Conservation (phyloP, 192 early-diverging fungal species). For the Martensiomyces pterosporus region DNA sequence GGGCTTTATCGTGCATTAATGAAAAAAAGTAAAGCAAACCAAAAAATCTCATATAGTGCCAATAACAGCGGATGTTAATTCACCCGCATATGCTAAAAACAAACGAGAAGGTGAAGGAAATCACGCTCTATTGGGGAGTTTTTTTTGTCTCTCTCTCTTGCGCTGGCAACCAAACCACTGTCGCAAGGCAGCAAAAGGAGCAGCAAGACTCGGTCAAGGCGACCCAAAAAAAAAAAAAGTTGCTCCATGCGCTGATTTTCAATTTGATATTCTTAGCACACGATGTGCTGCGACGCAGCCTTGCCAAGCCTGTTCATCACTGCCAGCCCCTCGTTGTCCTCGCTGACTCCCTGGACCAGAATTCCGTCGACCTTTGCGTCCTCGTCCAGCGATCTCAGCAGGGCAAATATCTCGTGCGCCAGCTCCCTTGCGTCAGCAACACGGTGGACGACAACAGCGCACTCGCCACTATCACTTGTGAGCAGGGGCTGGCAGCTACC, state of each 20-base stretch:
- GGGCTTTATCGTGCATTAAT: too few relatives aligned
- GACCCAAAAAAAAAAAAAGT: slow-evolving; percentile 17
- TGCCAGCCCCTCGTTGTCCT: slow-evolving; percentile 85
- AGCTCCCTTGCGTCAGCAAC: slow-evolving; percentile 59
- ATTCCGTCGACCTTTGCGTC: slow-evolving; percentile 62
- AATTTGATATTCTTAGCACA: background rate
- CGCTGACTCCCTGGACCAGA: slow-evolving; percentile 87
- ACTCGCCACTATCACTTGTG: background rate
- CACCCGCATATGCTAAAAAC: too few relatives aligned
- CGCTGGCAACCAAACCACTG: slow-evolving; percentile 13
- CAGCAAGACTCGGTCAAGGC: too few relatives aligned
- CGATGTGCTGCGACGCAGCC: slow-evolving; percentile 67
- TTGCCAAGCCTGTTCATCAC: slow-evolving; percentile 96
- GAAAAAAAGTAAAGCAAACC: too few relatives aligned
- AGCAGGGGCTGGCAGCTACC: background rate
- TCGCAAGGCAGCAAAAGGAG: slow-evolving; percentile 11
- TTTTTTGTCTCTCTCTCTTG: too few relatives aligned
- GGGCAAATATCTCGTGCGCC: slow-evolving; percentile 75
- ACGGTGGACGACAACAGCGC: slow-evolving; percentile 8
- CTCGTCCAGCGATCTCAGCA: slow-evolving; percentile 73
- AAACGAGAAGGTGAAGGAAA: too few relatives aligned
- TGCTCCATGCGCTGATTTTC: slow-evolving; percentile 6
- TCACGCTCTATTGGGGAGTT: too few relatives aligned
- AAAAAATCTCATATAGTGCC: too few relatives aligned
- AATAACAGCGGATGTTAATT: too few relatives aligned